A percentile compares a stretch with the other conserved stretches of the same genome.
phyloP scores from a whole-genome alignment of 1,284 basidiomycete genomes.

The Cryptococcus sp. region DNA sequence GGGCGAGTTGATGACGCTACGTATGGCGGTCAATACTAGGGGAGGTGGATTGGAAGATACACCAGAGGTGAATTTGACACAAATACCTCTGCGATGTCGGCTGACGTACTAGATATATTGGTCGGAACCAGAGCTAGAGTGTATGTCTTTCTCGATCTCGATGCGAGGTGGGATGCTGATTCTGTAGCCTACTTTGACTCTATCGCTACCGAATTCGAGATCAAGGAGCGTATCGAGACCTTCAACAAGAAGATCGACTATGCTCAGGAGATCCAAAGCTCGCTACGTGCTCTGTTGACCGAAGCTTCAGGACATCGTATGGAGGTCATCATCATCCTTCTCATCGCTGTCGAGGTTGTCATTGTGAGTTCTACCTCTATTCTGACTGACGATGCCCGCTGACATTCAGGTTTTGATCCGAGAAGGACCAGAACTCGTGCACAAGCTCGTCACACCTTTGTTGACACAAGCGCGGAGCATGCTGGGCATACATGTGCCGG shows the following conservation, averaged over 20 bases:
- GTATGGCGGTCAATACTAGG: slow-evolving; percentile 80
- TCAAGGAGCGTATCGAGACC: slow-evolving; percentile 67
- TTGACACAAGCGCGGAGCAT: slow-evolving; percentile 1
- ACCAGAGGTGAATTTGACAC: slow-evolving; percentile 50
- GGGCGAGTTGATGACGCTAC: slow-evolving; percentile 77
- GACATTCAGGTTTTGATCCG: slow-evolving; percentile 15
- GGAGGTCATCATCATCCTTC: slow-evolving; percentile 83
- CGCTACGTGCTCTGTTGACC: slow-evolving; percentile 65
- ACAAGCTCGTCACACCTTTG: slow-evolving; percentile 12
- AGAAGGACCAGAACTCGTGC: slow-evolving; percentile 19
- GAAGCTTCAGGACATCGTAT: slow-evolving; percentile 82
- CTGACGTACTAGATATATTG: no score
- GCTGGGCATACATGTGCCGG: background rate
- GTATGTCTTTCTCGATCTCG: slow-evolving; percentile 74
- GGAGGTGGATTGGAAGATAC: slow-evolving; percentile 82
- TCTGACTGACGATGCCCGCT: background rate
- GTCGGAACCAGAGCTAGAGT: slow-evolving; percentile 47
- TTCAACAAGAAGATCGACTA: slow-evolving; percentile 91
- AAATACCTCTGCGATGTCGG: background rate
- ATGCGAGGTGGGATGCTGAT: slow-evolving; percentile 67
- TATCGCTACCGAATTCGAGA: slow-evolving; percentile 71
- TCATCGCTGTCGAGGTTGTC: slow-evolving; percentile 84
- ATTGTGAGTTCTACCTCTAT: slow-evolving; percentile 55
- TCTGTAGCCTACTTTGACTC: slow-evolving; percentile 72
- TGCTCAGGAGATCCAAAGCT: slow-evolving; percentile 65